Conservation (phyloP, 768 basidiomycete genomes). For the Kwoniella dendrophila region DNA sequence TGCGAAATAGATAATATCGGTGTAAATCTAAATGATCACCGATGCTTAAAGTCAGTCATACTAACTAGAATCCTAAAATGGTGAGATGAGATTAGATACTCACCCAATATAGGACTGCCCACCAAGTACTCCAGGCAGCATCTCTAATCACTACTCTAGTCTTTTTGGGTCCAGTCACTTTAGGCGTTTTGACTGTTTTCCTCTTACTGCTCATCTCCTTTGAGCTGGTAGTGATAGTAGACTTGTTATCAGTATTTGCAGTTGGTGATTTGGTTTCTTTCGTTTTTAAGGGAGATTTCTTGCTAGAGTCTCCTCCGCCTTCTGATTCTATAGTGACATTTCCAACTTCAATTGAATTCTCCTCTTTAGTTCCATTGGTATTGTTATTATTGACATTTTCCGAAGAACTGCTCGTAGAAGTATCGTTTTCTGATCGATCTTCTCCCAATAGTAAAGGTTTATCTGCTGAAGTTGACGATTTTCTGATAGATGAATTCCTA, state of each 20-base stretch:
- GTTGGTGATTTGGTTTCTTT: neutral
- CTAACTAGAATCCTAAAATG: neutral
- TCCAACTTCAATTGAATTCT: constrained; percentile 10
- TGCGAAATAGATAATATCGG: constrained; percentile 79
- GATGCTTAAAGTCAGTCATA: neutral
- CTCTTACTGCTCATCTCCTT: neutral
- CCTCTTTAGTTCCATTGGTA: neutral
- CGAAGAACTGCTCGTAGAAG: constrained; percentile 2
- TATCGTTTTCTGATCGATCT: constrained; percentile 2
- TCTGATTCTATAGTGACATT: constrained; percentile 22
- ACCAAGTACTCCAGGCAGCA: constrained; percentile 67
- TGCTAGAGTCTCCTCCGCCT: constrained; percentile 24
- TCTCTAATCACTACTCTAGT: constrained; percentile 63
- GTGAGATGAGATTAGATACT: constrained; percentile 38
- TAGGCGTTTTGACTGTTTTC: neutral
- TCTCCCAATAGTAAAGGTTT: constrained; percentile 7
- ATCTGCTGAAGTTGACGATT: constrained; percentile 26
- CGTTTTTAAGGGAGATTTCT: no score
- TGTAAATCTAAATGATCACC: constrained; percentile 77
- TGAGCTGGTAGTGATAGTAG: neutral
- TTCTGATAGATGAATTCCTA: constrained; percentile 14
- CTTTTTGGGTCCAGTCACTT: constrained; percentile 60
- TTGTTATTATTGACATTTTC: neutral
- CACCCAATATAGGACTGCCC: constrained; percentile 76
- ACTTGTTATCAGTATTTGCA: neutral